phyloP scores from a whole-genome alignment of 345 rosid genomes.

The Laguncularia racemosa region DNA sequence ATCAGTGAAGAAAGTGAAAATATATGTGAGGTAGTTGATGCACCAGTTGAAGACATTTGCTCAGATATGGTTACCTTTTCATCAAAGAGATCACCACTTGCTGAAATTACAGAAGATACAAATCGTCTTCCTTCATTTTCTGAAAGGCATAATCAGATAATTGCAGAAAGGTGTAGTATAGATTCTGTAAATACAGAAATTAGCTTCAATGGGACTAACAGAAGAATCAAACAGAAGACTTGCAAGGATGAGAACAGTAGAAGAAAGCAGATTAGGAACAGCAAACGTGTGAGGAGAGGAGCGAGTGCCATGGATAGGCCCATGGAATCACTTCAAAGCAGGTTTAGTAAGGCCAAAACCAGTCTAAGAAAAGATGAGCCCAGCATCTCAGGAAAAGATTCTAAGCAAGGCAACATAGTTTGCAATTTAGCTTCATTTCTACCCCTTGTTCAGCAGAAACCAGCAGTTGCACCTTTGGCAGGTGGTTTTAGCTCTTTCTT shows the following conservation, averaged over 20 bases:
- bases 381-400: conserved; percentile 32
- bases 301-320: conserved; percentile 27
- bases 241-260: conserved; percentile 30
- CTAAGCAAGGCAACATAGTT: conserved; percentile 65
- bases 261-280: conserved; percentile 45
- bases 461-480: conserved; percentile 45
- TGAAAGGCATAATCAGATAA: conserved; percentile 31
- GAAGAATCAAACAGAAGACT: conserved; percentile 33
- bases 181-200: conserved; percentile 53
- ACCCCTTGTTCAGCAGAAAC: conserved; percentile 81
- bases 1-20: conserved; percentile 78
- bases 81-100: conserved; percentile 49
- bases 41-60: conserved; percentile 24
- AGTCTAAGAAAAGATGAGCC: conserved; percentile 35
- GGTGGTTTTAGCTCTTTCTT: conserved; percentile 27
- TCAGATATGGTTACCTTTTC: conserved; percentile 23
- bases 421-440: conserved; percentile 70
- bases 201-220: conserved; percentile 39
- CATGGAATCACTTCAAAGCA: conserved; percentile 33
- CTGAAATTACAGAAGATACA: conserved; percentile 37
- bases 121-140: conserved; percentile 35
- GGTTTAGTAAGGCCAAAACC: conserved; percentile 47
- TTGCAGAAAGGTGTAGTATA: conserved; percentile 40
- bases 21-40: conserved; percentile 36
- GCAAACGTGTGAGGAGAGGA: conserved; percentile 18